Conservation (phyloP, 1,284 basidiomycete species). For the Ganoderma resinaceum region DNA sequence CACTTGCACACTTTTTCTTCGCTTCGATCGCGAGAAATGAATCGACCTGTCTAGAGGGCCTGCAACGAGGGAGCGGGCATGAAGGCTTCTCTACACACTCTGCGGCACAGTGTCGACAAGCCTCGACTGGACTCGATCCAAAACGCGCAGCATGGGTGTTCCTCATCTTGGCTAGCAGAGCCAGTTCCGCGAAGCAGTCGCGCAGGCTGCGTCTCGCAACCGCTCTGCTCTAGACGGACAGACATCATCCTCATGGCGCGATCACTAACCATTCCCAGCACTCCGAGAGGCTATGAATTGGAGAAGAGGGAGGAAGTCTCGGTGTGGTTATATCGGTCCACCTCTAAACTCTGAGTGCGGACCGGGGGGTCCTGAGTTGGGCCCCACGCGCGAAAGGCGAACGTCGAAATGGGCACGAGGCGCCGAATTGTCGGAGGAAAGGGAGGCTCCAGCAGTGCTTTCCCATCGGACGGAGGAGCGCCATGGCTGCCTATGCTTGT, state of each 20-base stretch:
- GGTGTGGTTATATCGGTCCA: constrained; percentile 9
- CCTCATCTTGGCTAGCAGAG: background rate
- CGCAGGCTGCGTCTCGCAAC: background rate
- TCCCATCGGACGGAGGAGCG: background rate
- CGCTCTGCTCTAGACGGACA: background rate
- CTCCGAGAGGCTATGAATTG: background rate
- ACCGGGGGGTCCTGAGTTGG: background rate
- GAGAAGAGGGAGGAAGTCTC: background rate
- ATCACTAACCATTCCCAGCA: constrained; percentile 6
- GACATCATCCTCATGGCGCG: constrained; percentile 7
- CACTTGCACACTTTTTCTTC: background rate
- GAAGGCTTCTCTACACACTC: background rate
- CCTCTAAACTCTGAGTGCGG: constrained; percentile 9
- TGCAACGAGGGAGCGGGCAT: constrained; percentile 7
- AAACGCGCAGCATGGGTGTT: background rate
- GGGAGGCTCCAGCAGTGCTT: constrained; percentile 2
- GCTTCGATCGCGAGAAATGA: constrained; percentile 4
- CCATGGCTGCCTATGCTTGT: background rate
- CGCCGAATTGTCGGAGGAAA: constrained; percentile 1
- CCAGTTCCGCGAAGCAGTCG: background rate
- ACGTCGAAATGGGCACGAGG: background rate
- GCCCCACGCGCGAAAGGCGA: constrained; percentile 1
- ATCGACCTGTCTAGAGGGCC: constrained; percentile 1
- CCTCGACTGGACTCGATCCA: background rate
- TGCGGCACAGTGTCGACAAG: constrained; percentile 3